Conservation (phyloP, 2,329 filamentous ascomycete species). For the Rhexocercosporidium sp. region DNA sequence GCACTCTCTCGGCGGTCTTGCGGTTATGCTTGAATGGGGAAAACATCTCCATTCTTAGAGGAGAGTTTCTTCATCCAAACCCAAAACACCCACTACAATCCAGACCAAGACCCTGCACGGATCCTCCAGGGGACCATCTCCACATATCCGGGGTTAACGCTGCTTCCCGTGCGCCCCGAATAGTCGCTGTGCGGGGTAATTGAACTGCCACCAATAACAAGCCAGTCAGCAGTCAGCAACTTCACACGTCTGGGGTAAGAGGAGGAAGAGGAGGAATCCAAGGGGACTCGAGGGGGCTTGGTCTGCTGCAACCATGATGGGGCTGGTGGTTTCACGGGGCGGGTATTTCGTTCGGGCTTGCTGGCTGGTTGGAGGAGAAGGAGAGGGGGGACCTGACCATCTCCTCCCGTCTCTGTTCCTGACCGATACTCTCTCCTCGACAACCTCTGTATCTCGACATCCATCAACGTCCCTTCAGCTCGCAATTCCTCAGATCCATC, state of each 20-base stretch:
- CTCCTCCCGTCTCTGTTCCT: not conserved
- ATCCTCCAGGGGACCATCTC: not conserved
- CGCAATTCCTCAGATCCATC: too few species aligned
- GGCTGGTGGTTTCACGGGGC: not conserved
- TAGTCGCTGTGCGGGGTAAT: not conserved
- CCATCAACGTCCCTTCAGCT: not conserved
- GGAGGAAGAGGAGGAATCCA: not conserved
- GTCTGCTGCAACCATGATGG: not conserved
- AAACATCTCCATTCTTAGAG: not conserved
- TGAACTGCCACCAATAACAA: not conserved
- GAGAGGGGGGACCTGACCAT: not conserved
- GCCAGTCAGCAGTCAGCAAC: not conserved
- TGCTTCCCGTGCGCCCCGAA: not conserved
- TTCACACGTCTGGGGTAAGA: constrained; percentile 7
- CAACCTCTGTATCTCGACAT: not conserved
- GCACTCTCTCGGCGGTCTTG: too few species aligned
- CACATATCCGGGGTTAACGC: constrained; percentile 3
- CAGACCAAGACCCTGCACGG: constrained; percentile 3
- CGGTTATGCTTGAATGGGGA: too few species aligned
- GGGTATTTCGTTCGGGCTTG: not conserved
- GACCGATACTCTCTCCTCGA: not conserved
- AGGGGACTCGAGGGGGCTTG: not conserved
- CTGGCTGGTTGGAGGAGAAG: not conserved
- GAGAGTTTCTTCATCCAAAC: not conserved
- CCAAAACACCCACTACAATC: not conserved